A percentile compares a stretch with the other conserved stretches of the same genome.
Evolutionary conservation across 441 rosid species (phyloP).

Genomic region (Metrosideros polymorpha): DNA sequence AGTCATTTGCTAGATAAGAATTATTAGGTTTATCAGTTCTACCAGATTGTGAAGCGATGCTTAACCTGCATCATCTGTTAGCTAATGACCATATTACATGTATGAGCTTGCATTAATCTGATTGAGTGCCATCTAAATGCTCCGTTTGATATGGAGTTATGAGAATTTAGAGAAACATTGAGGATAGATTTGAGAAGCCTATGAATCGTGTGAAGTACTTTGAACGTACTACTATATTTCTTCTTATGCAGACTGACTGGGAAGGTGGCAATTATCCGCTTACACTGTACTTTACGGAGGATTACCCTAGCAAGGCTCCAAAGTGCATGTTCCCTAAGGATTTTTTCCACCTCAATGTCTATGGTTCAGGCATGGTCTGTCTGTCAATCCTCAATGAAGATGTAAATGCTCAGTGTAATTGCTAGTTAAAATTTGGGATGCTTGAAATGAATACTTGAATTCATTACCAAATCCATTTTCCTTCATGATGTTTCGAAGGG

Average conservation of each 20-base stretch:
- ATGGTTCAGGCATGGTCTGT: slow-evolving; percentile 97
- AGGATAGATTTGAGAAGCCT: neutral
- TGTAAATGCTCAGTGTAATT: slow-evolving; percentile 37
- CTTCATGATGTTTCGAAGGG: slow-evolving; percentile 37
- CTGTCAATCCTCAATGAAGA: slow-evolving; percentile 94
- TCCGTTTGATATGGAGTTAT: neutral
- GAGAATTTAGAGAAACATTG: neutral
- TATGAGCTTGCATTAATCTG: neutral
- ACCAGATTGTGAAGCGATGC: neutral
- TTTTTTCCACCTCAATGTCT: slow-evolving; percentile 96
- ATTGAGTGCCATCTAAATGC: neutral
- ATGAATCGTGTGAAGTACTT: neutral
- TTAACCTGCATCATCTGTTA: neutral
- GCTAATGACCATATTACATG: neutral
- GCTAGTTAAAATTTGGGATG: neutral
- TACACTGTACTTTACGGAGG: slow-evolving; percentile 81
- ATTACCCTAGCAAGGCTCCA: slow-evolving; percentile 96
- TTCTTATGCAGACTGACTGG: slow-evolving; percentile 77
- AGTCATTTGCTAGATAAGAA: neutral
- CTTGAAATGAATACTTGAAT: neutral
- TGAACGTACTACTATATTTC: neutral
- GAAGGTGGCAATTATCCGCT: slow-evolving; percentile 93
- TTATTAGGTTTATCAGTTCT: neutral
- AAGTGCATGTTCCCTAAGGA: slow-evolving; percentile 93
- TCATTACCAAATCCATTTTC: neutral